These are phyloP conservation scores for Mariannaea sp. DNA, from an alignment of 2,329 filamentous ascomycete genomes.

Conservation along the genomic window DNA sequence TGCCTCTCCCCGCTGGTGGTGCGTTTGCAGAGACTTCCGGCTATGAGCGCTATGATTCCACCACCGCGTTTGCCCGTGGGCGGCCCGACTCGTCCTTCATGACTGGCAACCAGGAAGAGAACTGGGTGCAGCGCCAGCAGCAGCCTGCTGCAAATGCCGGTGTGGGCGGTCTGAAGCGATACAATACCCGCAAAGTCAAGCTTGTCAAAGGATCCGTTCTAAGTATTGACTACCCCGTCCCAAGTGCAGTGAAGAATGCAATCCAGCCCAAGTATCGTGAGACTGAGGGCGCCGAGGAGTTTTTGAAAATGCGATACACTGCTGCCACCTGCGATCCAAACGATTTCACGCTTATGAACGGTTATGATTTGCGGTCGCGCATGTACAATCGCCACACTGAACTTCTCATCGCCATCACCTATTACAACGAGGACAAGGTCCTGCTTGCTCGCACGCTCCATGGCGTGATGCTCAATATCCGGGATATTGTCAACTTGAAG, in stretches of 20 bases:
- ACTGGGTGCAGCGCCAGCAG: conserved; percentile 34
- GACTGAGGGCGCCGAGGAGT: conserved; percentile 28
- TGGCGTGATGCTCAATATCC: conserved; percentile 33
- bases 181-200: conserved; percentile 33
- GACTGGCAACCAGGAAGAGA: conserved; percentile 27
- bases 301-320: conserved; percentile 35
- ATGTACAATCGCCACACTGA: conserved; percentile 37
- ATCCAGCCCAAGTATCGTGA: conserved; percentile 30
- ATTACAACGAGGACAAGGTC: conserved; percentile 37
- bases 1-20: conserved; percentile 6
- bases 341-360: conserved; percentile 34
- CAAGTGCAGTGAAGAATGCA: conserved; percentile 36
- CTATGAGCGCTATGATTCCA: conserved; percentile 26
- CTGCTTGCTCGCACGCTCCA: conserved; percentile 34
- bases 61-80: conserved; percentile 24
- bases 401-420: conserved; percentile 34
- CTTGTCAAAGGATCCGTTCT: conserved; percentile 35
- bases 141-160: neutral
- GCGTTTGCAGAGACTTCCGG: neutral
- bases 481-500: conserved; percentile 35
- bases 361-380: conserved; percentile 33
- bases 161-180: conserved; percentile 28
- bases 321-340: conserved; percentile 36
- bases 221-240: conserved; percentile 35
- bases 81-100: conserved; percentile 31